Base-by-base conservation (phyloP, 495 filamentous ascomycete genomes). In the Symbiotaphrina buchneri region DNA sequence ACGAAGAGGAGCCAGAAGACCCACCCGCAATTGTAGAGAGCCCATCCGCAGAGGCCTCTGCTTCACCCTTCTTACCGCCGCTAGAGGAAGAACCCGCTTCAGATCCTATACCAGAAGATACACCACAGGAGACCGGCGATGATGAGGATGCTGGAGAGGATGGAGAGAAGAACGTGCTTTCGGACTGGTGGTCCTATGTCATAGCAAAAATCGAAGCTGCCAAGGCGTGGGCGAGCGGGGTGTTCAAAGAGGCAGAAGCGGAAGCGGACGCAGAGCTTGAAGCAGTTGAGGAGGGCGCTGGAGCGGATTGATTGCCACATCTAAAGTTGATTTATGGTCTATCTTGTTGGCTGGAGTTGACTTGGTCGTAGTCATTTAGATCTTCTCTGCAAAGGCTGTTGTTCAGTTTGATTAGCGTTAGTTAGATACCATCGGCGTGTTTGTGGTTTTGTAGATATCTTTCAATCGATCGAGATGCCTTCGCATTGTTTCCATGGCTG, bases 1-100 rank as follows among this genome's bases (percentile, higher is more conserved):
- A 29, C 2, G 18, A 41, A 10, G 44, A 49, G 11, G 41, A 39
- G 3, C 49, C 49, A 1, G 20, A 36, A 7, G 49, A 53, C 37
- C 47, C 46, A 7, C 28, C 40, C 10, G 1, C 13, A 6, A 10
- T 20, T 33, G 13, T 22, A 13, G 14, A 11, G 13, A 35, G 10
- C 7, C 30, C 20, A 19, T 31, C 5, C 26, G n/a, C 10, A 3
- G 6, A 14, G 14, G n/a, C 18, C 19, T 16, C 13, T 16, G n/a
- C 24, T 18, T 21, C 33, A 14, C 6, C 20, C 18, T 24, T 7
- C 15, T 37, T 18, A 28, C 7, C 18, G 18, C 32, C 32, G 3
- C 8, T 19, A 6, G 25, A 16, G 32, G 26, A 10, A 20, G n/a
- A 13, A 5, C n/a, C 24, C 3, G 4, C 5, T 17, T 13, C 33